Evolutionary conservation across 2,329 filamentous ascomycete genomes (phyloP).

Genomic region (Colletotrichum somersetense): DNA sequence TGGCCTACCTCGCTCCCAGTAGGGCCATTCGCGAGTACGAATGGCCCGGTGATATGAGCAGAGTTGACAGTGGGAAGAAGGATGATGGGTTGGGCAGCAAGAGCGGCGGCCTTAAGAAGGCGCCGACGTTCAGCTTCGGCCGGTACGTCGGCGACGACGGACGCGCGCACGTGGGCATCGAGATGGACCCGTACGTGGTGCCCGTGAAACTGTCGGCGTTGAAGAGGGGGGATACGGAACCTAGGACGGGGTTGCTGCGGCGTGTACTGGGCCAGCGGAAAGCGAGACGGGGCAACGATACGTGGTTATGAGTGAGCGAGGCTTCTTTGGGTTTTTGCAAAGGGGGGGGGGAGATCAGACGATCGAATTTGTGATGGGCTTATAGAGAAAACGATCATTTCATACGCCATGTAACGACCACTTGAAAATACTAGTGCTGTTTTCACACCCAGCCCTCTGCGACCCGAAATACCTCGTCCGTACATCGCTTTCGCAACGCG

Average conservation of each 20-base stretch:
- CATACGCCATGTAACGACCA: too few species aligned
- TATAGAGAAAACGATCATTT: too few species aligned
- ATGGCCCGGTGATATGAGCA: neutral
- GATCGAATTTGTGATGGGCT: too few species aligned
- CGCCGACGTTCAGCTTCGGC: constrained; percentile 67
- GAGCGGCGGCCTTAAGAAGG: constrained; percentile 58
- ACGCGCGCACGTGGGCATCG: constrained; percentile 62
- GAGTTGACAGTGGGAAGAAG: constrained; percentile 49
- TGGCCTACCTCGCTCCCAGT: constrained; percentile 63
- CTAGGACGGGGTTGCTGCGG: constrained; percentile 8
- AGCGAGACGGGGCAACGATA: constrained; percentile 16
- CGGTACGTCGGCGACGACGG: constrained; percentile 62
- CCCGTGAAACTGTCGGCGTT: constrained; percentile 40
- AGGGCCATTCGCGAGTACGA: constrained; percentile 52
- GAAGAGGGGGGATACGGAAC: constrained; percentile 34
- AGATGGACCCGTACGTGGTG: constrained; percentile 60
- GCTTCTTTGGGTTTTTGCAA: too few species aligned
- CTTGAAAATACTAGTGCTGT: too few species aligned
- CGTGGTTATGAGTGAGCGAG: constrained; percentile 28
- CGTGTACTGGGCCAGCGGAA: constrained; percentile 11
- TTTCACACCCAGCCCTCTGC: too few species aligned
- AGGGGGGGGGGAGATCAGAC: too few species aligned
- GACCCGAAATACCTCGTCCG: too few species aligned
- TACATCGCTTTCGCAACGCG: too few species aligned
- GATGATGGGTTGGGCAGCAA: neutral